phyloP scores from a whole-genome alignment of 768 basidiomycete genomes.

The Suillus ampliporus region DNA sequence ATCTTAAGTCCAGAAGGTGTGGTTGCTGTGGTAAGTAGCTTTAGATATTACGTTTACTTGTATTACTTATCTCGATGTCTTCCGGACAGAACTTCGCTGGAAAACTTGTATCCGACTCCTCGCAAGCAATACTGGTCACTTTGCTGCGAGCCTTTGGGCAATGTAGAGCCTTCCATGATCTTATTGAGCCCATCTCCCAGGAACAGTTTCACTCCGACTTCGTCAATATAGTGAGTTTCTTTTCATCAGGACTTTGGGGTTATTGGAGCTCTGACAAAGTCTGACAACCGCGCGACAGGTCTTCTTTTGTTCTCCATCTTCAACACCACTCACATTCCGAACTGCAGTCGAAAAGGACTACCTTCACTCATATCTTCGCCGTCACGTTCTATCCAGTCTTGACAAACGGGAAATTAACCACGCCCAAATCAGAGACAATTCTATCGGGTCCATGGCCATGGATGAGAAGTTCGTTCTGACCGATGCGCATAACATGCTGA shows the following conservation, averaged over 20 bases:
- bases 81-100: slow-evolving; percentile 81
- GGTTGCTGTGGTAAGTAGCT: slow-evolving; percentile 72
- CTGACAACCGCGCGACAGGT: slow-evolving; percentile 52
- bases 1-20: slow-evolving; percentile 74
- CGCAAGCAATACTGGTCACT: slow-evolving; percentile 72
- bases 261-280: background rate
- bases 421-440: slow-evolving; percentile 39
- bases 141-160: slow-evolving; percentile 71
- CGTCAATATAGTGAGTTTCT: slow-evolving; percentile 70
- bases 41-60: background rate
- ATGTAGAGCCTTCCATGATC: slow-evolving; percentile 87
- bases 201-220: slow-evolving; percentile 58
- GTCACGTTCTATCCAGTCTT: slow-evolving; percentile 59
- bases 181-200: slow-evolving; percentile 47
- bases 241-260: background rate
- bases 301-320: slow-evolving; percentile 76
- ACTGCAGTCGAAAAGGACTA: slow-evolving; percentile 59
- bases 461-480: slow-evolving; percentile 60
- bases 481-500: slow-evolving; percentile 66
- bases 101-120: slow-evolving; percentile 61
- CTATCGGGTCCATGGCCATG: slow-evolving; percentile 29
- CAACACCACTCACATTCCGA: slow-evolving; percentile 63
- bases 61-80: slow-evolving; percentile 7
- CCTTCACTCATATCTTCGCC: slow-evolving; percentile 71
- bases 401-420: slow-evolving; percentile 59